phyloP scores from a whole-genome alignment of 2,329 filamentous ascomycete genomes.

The Fusarium dimerum region DNA sequence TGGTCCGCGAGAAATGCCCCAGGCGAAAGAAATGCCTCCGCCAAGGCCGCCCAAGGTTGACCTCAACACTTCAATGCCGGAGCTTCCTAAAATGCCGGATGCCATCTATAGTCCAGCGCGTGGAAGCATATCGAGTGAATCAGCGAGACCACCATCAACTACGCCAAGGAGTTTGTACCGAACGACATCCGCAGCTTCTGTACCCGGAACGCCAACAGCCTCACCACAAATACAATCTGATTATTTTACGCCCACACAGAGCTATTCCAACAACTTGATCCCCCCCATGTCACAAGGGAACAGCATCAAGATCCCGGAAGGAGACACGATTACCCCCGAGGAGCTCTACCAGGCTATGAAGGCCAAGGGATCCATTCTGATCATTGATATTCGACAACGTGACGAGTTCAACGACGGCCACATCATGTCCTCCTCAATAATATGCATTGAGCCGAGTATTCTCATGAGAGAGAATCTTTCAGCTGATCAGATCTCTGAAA shows the following conservation, averaged over 20 bases:
- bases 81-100: slow-evolving; percentile 69
- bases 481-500: slow-evolving; percentile 63
- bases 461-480: slow-evolving; percentile 68
- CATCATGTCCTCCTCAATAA: slow-evolving; percentile 78
- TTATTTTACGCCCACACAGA: slow-evolving; percentile 34
- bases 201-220: slow-evolving; percentile 30
- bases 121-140: slow-evolving; percentile 66
- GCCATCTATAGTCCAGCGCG: slow-evolving; percentile 79
- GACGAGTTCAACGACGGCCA: slow-evolving; percentile 86
- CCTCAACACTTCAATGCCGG: slow-evolving; percentile 53
- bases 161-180: slow-evolving; percentile 65
- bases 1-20: slow-evolving; percentile 57
- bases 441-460: slow-evolving; percentile 85
- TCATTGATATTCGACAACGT: slow-evolving; percentile 84
- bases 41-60: slow-evolving; percentile 47
- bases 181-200: slow-evolving; percentile 53
- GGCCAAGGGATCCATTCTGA: slow-evolving; percentile 60
- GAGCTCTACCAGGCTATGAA: slow-evolving; percentile 72
- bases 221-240: slow-evolving; percentile 33
- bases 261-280: slow-evolving; percentile 26
- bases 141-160: slow-evolving; percentile 65
- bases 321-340: slow-evolving; percentile 64
- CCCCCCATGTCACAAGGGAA: slow-evolving; percentile 42
- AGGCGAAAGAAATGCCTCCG: slow-evolving; percentile 49
- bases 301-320: slow-evolving; percentile 50